A percentile compares a stretch with the other conserved stretches of the same genome.
phyloP scores from a whole-genome alignment of 148 eudicot genomes.

The Oxyria digyna region DNA sequence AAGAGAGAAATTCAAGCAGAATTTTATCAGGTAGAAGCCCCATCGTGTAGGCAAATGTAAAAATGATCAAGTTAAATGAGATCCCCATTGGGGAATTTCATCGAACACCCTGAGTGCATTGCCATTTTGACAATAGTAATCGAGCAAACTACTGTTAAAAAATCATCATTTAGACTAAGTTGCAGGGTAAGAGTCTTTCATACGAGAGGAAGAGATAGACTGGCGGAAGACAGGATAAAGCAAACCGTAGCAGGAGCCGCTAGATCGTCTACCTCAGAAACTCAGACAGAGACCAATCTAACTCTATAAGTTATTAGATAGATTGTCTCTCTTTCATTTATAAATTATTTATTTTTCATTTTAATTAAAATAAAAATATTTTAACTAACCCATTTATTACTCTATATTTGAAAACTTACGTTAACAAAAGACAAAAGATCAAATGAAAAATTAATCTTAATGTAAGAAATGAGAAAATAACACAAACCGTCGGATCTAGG shows the following conservation, averaged over 20 bases:
- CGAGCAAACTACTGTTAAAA: neutral
- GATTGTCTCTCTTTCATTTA: too few relatives aligned
- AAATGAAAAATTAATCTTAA: too few relatives aligned
- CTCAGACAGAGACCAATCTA: too few relatives aligned
- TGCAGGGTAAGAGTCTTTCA: neutral
- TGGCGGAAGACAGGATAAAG: neutral
- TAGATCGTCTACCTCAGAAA: neutral
- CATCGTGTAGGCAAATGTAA: neutral
- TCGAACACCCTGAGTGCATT: slow-evolving; percentile 20
- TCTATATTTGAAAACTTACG: too few relatives aligned
- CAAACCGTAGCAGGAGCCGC: neutral
- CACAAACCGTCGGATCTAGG: too few relatives aligned
- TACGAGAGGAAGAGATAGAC: neutral
- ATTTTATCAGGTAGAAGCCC: neutral
- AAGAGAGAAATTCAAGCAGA: neutral
- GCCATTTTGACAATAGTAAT: neutral
- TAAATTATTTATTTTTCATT: too few relatives aligned
- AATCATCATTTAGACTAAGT: too few relatives aligned
- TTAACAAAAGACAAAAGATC: too few relatives aligned
- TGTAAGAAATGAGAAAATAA: too few relatives aligned
- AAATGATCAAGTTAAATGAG: neutral
- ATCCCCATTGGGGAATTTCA: slow-evolving; percentile 10
- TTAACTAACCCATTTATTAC: too few relatives aligned
- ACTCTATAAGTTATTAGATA: too few relatives aligned
- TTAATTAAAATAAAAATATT: too few relatives aligned